Evolutionary conservation across 1,284 basidiomycete species (phyloP), one percentile per base, ranked within the genome.

Genomic region (Cryptococcus sp.): DNA sequence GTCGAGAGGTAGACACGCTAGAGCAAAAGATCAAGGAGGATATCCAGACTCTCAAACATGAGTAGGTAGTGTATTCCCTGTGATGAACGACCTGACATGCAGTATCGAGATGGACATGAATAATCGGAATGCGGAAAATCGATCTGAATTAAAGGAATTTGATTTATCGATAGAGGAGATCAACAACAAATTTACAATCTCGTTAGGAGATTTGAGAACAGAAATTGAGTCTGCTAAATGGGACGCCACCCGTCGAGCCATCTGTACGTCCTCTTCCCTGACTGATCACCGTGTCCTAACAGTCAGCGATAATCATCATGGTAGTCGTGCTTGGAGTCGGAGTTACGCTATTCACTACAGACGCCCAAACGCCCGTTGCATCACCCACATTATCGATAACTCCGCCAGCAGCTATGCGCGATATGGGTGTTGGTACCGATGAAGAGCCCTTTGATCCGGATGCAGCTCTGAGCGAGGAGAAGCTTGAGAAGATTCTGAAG

Each of bases 11-110:
- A 11, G 94, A 99, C 67, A 78, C 81, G 3, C 75, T 98, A 28
- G 84, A 87, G 63, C 85, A 88, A 49, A 92, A 88, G 75, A 88
- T 98, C 84, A 94, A 94, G 74, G 91, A 97, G 72, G 91, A 96
- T 64, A 78, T 98, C 40, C 83, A 82, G 22, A 86, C 82, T 34
- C 78, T 99, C 64, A 92, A 91, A 75, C 92, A 97, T 67, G 92
- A 98, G 87, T 91, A 63, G 59, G 84, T 81, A 19, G 16, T 43
- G 4, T 21, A 5, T 14, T 21, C 37, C 21, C 24, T 28, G 14
- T 11, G 31, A 24, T 19, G 18, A 25, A 7, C n/a, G 18, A 9
- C 18, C 18, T 49, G 37, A 25, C 24, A 23, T 13, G 4, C 53
- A 69, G 88, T 66, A 88, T 94, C 53, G 91, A 98, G 72, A 91